phyloP scores from a whole-genome alignment of 2,329 filamentous ascomycete genomes.

The Fusarium sp. region DNA sequence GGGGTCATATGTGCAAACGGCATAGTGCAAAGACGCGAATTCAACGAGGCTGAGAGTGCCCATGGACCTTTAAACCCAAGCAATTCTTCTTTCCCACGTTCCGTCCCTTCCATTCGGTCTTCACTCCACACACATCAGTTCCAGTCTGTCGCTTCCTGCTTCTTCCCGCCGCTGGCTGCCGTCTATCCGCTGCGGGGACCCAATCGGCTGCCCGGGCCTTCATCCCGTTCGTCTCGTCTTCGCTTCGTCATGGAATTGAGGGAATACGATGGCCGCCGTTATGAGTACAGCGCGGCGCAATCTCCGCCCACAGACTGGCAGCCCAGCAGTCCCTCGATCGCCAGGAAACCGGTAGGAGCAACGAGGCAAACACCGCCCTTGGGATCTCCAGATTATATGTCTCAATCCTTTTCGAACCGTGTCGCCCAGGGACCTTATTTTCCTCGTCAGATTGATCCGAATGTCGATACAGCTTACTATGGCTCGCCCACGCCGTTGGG shows the following conservation, averaged over 20 bases:
- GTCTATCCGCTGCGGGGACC: constrained; percentile 30
- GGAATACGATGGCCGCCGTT: constrained; percentile 21
- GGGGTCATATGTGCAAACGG: constrained; percentile 4
- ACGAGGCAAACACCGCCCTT: constrained; percentile 14
- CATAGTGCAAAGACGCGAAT: constrained; percentile 3
- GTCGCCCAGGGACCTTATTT: constrained; percentile 15
- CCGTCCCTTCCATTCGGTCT: background rate
- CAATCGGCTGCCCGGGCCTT: constrained; percentile 32
- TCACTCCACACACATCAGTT: constrained; percentile 1
- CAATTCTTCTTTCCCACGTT: background rate
- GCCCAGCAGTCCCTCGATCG: constrained; percentile 31
- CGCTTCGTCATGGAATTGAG: constrained; percentile 32
- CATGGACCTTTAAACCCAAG: background rate
- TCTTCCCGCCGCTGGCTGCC: background rate
- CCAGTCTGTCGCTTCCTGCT: background rate
- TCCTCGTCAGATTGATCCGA: constrained; percentile 19
- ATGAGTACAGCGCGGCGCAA: constrained; percentile 3
- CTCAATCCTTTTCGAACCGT: constrained; percentile 25
- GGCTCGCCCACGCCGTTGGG: constrained; percentile 31
- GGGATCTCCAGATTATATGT: constrained; percentile 21
- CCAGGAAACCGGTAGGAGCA: constrained; percentile 26
- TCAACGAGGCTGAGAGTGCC: constrained; percentile 26
- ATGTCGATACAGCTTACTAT: constrained; percentile 29
- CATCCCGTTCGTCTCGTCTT: background rate
- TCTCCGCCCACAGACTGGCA: constrained; percentile 32